These are phyloP conservation scores for Atkinsonella texensis DNA, from an alignment of 2,329 filamentous ascomycete species.

Conservation along the genomic window DNA sequence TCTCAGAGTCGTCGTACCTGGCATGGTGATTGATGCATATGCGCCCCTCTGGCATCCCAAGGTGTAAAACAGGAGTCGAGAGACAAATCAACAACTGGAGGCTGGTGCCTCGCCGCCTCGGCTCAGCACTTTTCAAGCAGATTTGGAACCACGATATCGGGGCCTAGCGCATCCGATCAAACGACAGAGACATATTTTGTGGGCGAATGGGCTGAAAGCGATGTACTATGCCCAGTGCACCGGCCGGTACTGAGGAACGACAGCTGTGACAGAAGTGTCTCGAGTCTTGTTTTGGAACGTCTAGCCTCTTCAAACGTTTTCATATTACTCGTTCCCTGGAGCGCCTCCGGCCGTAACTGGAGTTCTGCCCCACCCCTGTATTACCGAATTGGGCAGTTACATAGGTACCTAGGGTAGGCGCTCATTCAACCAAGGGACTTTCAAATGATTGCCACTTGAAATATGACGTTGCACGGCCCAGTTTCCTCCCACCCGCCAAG, in stretches of 20 bases:
- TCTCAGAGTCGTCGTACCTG: conserved; percentile 11
- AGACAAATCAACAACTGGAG: background rate
- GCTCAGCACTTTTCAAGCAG: background rate
- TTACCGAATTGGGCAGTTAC: conserved; percentile 9
- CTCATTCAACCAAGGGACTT: background rate
- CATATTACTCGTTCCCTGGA: background rate
- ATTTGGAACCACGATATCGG: conserved; percentile 6
- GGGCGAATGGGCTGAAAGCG: conserved; percentile 1
- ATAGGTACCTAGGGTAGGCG: background rate
- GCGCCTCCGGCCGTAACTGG: background rate
- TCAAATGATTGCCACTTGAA: background rate
- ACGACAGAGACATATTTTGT: conserved; percentile 4
- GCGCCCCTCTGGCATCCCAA: conserved; percentile 12
- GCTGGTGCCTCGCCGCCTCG: conserved; percentile 1
- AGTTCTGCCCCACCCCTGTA: conserved; percentile 5
- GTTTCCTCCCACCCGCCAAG: no score
- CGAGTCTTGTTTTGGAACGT: conserved; percentile 19
- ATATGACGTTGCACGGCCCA: background rate
- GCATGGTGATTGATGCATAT: background rate
- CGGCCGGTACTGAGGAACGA: background rate
- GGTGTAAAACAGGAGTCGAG: conserved; percentile 4
- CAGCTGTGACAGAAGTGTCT: conserved; percentile 25
- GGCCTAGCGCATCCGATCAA: conserved; percentile 10
- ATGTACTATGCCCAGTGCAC: background rate
- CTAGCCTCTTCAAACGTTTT: background rate